Evolutionary conservation across 352 stramenopile species (phyloP).

Genomic region (Globisporangium camurandrum): DNA sequence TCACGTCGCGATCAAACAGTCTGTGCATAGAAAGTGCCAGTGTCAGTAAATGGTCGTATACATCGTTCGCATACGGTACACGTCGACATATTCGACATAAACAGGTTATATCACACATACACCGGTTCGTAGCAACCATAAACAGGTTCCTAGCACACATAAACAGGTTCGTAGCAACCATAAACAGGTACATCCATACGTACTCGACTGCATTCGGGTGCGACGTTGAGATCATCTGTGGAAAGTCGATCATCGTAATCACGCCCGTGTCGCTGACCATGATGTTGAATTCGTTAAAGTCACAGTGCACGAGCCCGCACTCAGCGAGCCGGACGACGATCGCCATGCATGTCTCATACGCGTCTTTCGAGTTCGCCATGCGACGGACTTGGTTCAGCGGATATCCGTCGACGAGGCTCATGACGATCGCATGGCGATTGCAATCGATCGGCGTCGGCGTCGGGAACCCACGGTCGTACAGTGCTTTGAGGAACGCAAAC

Average conservation of each 20-base stretch:
- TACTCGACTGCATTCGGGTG: conserved; percentile 98
- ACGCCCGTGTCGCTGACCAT: conserved; percentile 92
- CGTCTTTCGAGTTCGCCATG: conserved; percentile 88
- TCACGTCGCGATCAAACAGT: conserved; percentile 93
- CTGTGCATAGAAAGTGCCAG: conserved; percentile 14
- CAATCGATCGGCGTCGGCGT: conserved; percentile 96
- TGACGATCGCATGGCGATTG: conserved; percentile 97
- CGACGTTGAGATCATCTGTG: conserved; percentile 98
- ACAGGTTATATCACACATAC: too few species aligned
- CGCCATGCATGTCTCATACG: conserved; percentile 95
- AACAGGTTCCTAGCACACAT: neutral
- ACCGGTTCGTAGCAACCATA: neutral
- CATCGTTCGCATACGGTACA: too few species aligned
- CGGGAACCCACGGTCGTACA: conserved; percentile 96
- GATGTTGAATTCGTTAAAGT: conserved; percentile 99
- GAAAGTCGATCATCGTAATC: conserved; percentile 99
- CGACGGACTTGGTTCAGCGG: conserved; percentile 94
- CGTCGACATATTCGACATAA: too few species aligned
- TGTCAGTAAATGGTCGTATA: conserved; percentile 9
- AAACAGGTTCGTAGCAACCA: neutral
- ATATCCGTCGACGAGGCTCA: conserved; percentile 94
- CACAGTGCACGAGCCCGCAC: conserved; percentile 98
- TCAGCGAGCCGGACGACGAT: conserved; percentile 95
- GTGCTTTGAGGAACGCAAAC: conserved; percentile 97
- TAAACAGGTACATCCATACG: conserved; percentile 11